Base-by-base conservation (phyloP, 768 basidiomycete species). In the Amanita pseudoporphyria region DNA sequence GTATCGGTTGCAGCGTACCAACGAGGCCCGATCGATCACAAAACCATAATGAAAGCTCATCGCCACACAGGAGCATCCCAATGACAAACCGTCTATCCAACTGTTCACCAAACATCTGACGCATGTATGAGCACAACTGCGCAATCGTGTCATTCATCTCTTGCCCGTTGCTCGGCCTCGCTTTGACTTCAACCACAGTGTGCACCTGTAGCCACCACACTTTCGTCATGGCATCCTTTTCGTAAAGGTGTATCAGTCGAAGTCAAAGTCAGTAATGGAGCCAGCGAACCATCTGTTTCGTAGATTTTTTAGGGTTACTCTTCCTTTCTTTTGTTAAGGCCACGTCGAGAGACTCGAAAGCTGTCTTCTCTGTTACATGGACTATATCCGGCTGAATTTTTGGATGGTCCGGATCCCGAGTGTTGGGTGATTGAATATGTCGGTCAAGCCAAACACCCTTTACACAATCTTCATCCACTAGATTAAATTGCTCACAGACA, bases 11-110 rank as follows among this genome's bases (percentile, higher is more conserved):
- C 13, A 12, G 31, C 16, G 54, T 53, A 18, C 28, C 35, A 14
- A 41, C 16, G 40, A 55, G 18, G 9, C 54, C 54, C 18, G 54
- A 49, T n/a, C 51, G 45, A 37, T 55, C 54, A 2, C 21, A 37
- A 18, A 48, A 30, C 2, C 47, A 41, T n/a, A 55, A 5, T 0
- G 36, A 47, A 18, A 55, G 38, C 33, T 53, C 16, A 13, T 47
- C 47, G 7, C 12, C 30, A 33, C 52, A 41, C 6, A 52, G 33
- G 6, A 53, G 22, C 1, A 53, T 32, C 7, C 52, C 52, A 13
- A 55, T 5, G 13, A 41, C 46, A 21, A 53, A 53, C 1, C 47
- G 52, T 14, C 52, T 46, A 43, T 54, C 54, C 13, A 47, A 31
- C 18, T 52, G 54, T 41, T 54, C 46, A 6, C 35, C 31, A n/a